Evolutionary conservation across 192 early-diverging fungal species (phyloP).

Genomic region (Funneliformis geosporum): DNA sequence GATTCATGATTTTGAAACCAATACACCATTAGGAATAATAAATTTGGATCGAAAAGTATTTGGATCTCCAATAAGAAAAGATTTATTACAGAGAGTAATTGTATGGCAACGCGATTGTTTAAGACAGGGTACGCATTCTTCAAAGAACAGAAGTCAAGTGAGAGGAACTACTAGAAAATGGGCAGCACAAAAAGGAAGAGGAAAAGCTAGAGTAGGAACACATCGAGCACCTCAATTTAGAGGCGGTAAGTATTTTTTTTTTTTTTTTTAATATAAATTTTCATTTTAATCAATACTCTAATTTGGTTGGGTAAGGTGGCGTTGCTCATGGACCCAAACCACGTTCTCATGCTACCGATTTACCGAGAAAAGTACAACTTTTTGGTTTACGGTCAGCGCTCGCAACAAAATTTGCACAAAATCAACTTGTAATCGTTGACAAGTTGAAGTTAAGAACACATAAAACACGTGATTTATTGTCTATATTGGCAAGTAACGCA

Average conservation of each 20-base stretch:
- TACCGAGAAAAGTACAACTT: constrained; percentile 87
- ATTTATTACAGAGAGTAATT: constrained; percentile 83
- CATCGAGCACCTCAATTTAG: constrained; percentile 81
- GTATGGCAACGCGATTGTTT: constrained; percentile 74
- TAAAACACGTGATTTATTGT: background rate
- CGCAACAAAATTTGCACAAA: constrained; percentile 85
- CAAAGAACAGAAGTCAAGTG: constrained; percentile 45
- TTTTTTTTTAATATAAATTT: background rate
- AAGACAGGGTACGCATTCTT: constrained; percentile 27
- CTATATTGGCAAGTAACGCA: background rate
- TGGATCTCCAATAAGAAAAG: constrained; percentile 63
- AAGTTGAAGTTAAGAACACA: constrained; percentile 44
- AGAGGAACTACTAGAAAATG: constrained; percentile 80
- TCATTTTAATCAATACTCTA: background rate
- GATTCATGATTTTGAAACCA: constrained; percentile 74
- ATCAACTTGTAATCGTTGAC: constrained; percentile 87
- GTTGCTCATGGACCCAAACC: constrained; percentile 78
- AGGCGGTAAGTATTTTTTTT: constrained; percentile 63
- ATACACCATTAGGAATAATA: constrained; percentile 69
- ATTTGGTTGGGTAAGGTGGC: constrained; percentile 52
- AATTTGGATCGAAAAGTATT: background rate
- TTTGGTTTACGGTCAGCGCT: constrained; percentile 81
- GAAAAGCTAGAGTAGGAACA: constrained; percentile 86
- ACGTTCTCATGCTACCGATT: constrained; percentile 60
- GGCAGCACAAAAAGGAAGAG: constrained; percentile 91